phyloP scores from a whole-genome alignment of 2,329 filamentous ascomycete genomes.

The Ascochyta lentis region DNA sequence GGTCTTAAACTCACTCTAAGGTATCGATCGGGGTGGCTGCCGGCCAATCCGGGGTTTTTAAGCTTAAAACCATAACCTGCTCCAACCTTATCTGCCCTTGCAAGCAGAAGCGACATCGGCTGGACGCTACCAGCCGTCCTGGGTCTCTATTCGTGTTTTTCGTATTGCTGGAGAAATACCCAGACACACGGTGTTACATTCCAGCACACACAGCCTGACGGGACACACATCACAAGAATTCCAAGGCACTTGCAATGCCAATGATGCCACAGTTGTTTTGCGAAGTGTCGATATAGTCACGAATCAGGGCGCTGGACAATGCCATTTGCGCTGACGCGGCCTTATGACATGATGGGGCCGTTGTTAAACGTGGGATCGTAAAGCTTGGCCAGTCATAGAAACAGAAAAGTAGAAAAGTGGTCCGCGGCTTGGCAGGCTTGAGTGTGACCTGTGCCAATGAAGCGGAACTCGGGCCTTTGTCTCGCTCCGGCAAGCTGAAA shows the following conservation, averaged over 20 bases:
- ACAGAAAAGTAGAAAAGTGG: conserved; percentile 31
- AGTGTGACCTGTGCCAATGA: conserved; percentile 42
- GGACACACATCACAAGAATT: not conserved
- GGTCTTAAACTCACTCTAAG: conserved; percentile 14
- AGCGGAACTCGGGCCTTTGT: conserved; percentile 39
- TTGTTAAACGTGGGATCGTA: conserved; percentile 25
- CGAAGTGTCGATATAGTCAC: not conserved
- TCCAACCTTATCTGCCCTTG: conserved; percentile 46
- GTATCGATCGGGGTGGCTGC: conserved; percentile 13
- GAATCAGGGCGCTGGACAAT: conserved; percentile 16
- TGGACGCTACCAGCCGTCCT: conserved; percentile 21
- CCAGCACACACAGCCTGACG: not conserved
- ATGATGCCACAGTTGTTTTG: conserved; percentile 3
- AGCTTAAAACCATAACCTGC: conserved; percentile 49
- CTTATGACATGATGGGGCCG: conserved; percentile 25
- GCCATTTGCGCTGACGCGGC: conserved; percentile 43
- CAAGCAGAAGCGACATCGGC: conserved; percentile 36
- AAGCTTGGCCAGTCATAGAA: conserved; percentile 40
- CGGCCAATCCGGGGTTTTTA: conserved; percentile 37
- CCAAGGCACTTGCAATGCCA: conserved; percentile 1
- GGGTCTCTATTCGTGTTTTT: not conserved
- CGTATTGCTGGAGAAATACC: conserved; percentile 2
- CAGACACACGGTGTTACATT: not conserved
- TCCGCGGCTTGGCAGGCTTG: conserved; percentile 43
- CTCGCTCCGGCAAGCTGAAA: conserved; percentile 42